These are phyloP conservation scores for Aspergillus biplanus DNA, from an alignment of 495 filamentous ascomycete genomes.

Conservation along the genomic window DNA sequence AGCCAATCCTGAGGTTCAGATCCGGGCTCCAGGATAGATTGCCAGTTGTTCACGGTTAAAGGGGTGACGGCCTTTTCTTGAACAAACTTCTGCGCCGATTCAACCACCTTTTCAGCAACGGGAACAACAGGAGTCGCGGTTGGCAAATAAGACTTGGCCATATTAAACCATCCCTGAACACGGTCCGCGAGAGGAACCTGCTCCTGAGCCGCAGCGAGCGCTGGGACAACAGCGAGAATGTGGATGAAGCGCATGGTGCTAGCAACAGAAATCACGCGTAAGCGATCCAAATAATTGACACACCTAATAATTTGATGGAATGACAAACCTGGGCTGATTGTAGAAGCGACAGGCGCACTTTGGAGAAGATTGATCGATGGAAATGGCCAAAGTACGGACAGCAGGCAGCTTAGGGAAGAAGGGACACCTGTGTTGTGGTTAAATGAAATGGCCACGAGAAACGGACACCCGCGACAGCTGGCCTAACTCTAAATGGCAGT, in stretches of 20 bases:
- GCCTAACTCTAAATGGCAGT: slow-evolving; percentile 29
- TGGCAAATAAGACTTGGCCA: slow-evolving; percentile 63
- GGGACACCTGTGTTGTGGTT: slow-evolving; percentile 27
- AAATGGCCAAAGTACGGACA: slow-evolving; percentile 33
- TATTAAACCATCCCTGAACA: slow-evolving; percentile 66
- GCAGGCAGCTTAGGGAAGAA: slow-evolving; percentile 30
- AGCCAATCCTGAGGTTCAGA: slow-evolving; percentile 76
- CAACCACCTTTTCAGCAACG: slow-evolving; percentile 54
- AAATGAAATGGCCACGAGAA: slow-evolving; percentile 31
- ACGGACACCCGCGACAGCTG: slow-evolving; percentile 25
- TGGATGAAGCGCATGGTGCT: slow-evolving; percentile 70
- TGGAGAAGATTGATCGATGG: slow-evolving; percentile 18
- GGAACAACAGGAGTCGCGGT: slow-evolving; percentile 51
- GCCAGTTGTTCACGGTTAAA: slow-evolving; percentile 77
- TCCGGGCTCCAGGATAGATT: slow-evolving; percentile 65
- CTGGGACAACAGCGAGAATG: slow-evolving; percentile 65
- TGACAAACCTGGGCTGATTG: slow-evolving; percentile 28
- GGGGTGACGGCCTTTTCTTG: slow-evolving; percentile 57
- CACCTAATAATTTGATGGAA: slow-evolving; percentile 6
- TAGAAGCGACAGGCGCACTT: slow-evolving; percentile 26
- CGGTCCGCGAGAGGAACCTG: slow-evolving; percentile 73
- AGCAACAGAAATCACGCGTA: slow-evolving; percentile 16
- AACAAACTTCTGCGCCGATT: slow-evolving; percentile 56
- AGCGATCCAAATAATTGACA: slow-evolving; percentile 10
- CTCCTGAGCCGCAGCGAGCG: slow-evolving; percentile 72